Base-by-base conservation (phyloP, 2,329 filamentous ascomycete genomes). In the Exserohilum rostratum region DNA sequence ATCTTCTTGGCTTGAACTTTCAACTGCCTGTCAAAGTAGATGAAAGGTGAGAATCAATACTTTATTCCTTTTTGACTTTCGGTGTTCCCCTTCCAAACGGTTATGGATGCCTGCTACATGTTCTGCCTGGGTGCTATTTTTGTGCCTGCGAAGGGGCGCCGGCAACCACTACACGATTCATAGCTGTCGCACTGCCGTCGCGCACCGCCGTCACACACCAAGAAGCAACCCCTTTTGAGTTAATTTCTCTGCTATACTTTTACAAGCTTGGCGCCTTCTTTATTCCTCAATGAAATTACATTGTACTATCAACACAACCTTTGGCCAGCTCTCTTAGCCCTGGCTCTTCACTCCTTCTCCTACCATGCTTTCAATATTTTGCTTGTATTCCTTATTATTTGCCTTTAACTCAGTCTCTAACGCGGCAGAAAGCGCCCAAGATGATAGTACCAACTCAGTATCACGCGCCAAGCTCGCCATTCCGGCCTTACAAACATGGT, bases 401-500 rank as follows among this genome's bases (percentile, higher is more conserved):
- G 47, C 58, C 31, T 25, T 57, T 22, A 17, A 57, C 13, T 27
- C 64, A 40, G 30, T 63, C 15, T 45, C 67, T 67, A 69, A 69
- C 46, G 39, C 43, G 17, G 60, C 66, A 17, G 61, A 67, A 62
- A 67, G 60, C 25, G 9, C 43, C 17, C 45, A 54, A 37, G 46
- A 59, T 35, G 54, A 31, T 1, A 20, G 60, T n/a, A 52, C 53
- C n/a, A 56, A 67, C 42, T 62, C 70, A 9, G 64, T 52, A 7
- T 50, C 55, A 33, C 68, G 70, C 29, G 69, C 70, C 3, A 52
- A 68, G 17, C 55, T 68, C 7, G 78, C 77, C 3, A 65, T 80
- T 2, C 65, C 72, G 18, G 70, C 79, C 5, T 77, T 90, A 1
- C 85, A 89, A 62, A 67, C 65, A 37, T 90, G 84, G 82, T 90